Percentiles rank a stretch among this genome's conserved stretches.
phyloP scores from a whole-genome alignment of 1,284 basidiomycete species.

The Sutorius eximius region DNA sequence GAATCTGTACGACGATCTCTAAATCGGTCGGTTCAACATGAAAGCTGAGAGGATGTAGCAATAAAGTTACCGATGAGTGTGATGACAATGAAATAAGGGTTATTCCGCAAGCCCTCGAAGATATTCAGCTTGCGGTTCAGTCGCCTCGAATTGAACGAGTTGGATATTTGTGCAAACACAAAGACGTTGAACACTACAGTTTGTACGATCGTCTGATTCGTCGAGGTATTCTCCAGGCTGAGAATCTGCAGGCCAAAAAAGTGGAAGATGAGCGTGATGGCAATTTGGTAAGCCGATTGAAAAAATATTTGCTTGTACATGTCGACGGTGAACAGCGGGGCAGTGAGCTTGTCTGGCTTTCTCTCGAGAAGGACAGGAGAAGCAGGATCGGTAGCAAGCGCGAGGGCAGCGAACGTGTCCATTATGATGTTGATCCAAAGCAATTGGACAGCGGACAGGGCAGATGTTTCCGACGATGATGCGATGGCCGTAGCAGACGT shows the following conservation, averaged over 20 bases:
- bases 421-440: conserved; percentile 98
- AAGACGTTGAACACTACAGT: conserved; percentile 96
- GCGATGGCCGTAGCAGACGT: conserved; percentile 91
- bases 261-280: conserved; percentile 86
- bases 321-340: conserved; percentile 86
- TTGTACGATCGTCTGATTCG: conserved; percentile 60
- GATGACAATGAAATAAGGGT: conserved; percentile 88
- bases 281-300: conserved; percentile 88
- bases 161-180: conserved; percentile 95
- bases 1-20: conserved; percentile 86
- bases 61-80: conserved; percentile 70
- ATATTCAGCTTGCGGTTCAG: conserved; percentile 88
- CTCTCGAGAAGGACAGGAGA: conserved; percentile 79
- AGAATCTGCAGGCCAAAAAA: conserved; percentile 81
- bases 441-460: conserved; percentile 91
- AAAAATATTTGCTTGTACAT: conserved; percentile 95
- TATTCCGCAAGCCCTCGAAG: conserved; percentile 80
- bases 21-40: conserved; percentile 4
- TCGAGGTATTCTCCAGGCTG: conserved; percentile 47
- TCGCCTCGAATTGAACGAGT: conserved; percentile 89
- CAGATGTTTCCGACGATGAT: conserved; percentile 75
- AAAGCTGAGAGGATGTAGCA: background rate
- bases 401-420: conserved; percentile 97
- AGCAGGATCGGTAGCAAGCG: conserved; percentile 95
- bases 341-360: conserved; percentile 86